Base-by-base conservation (phyloP, 2,329 filamentous ascomycete species). In the Aureobasidium sp. region DNA sequence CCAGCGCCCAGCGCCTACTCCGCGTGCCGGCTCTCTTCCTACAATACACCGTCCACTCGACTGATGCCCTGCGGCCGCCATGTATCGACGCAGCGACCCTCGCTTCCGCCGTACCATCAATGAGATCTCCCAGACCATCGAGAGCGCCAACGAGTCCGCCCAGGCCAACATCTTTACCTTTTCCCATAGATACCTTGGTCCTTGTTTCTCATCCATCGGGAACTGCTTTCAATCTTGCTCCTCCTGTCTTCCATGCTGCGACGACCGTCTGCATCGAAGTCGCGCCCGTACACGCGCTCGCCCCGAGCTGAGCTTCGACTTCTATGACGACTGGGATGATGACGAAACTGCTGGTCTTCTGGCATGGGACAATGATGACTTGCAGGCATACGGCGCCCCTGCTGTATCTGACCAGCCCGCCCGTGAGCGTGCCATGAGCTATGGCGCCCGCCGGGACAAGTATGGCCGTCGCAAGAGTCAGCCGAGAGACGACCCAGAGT, bases 281-380 rank as follows among this genome's bases (percentile, higher is more conserved):
- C 86, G 91, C 69, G 83, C 88, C 39, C 76, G 80, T 25, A 75
- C 77, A 62, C 73, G 79, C 64, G 85, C 84, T 2, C 76, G 85
- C 57, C 89, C 91, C 31, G 92, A 97, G 75, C 84, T 89, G 69
- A 92, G 85, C 70, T 97, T 97, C 72, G 93, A 97, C 74, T 97
- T 97, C 73, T 97, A 97, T 77, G 93, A 97, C 75, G 93, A 97
- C 75, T 97, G 93, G 93, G 91, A 96, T 64, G 80, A 83, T 49
- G 82, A 85, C 34, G 82, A 83, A 56, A 79, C 78, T 37, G 82
- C 85, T 42, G 82, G 86, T 0, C 74, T 93, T 52, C 77, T 92
- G 58, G 87, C 85, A 49, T 96, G 91, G 89, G 87, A 87, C 42
- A 86, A 83, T 67, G 91, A 95, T 69, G 91, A 96, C 71, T 86